A percentile compares a stretch with the other conserved stretches of the same genome.
Conservation (phyloP, 768 basidiomycete species). For the Tremella mesenterica region DNA sequence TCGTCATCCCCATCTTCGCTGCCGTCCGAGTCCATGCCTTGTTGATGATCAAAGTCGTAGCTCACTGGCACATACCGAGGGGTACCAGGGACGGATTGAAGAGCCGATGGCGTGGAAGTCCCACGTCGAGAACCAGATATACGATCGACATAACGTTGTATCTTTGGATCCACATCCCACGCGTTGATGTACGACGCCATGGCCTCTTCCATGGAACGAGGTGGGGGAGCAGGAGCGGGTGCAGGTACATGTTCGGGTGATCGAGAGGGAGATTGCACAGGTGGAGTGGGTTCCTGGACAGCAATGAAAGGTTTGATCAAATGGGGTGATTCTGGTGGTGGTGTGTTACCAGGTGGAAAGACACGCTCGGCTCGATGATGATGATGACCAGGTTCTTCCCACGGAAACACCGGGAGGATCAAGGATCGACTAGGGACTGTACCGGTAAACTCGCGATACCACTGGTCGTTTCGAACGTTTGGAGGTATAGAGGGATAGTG, state of each 20-base stretch:
- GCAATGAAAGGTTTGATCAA: not conserved
- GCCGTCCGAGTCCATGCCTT: constrained; percentile 14
- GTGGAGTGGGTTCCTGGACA: constrained; percentile 15
- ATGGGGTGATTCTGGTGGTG: constrained; percentile 17
- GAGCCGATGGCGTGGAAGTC: constrained; percentile 4
- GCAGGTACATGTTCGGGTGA: not conserved
- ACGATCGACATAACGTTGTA: constrained; percentile 59
- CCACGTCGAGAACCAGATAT: constrained; percentile 29
- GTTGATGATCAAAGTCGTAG: not conserved
- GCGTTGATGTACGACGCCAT: constrained; percentile 60
- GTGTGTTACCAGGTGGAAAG: constrained; percentile 47
- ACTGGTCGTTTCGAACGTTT: constrained; percentile 63
- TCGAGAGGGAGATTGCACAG: not conserved
- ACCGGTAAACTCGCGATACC: constrained; percentile 47
- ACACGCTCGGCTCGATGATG: constrained; percentile 30
- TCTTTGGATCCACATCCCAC: constrained; percentile 75
- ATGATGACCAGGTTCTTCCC: constrained; percentile 58
- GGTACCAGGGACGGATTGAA: constrained; percentile 23
- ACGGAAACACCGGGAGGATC: constrained; percentile 80
- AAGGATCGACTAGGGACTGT: constrained; percentile 60
- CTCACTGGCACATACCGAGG: constrained; percentile 3
- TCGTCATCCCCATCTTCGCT: constrained; percentile 44
- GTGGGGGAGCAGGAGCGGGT: constrained; percentile 49
- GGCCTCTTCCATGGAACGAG: constrained; percentile 49
- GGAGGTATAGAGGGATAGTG: constrained; percentile 57